These are phyloP conservation scores for Leersia perrieri DNA, from an alignment of 176 grass and related monocot species.

Conservation along the genomic window DNA sequence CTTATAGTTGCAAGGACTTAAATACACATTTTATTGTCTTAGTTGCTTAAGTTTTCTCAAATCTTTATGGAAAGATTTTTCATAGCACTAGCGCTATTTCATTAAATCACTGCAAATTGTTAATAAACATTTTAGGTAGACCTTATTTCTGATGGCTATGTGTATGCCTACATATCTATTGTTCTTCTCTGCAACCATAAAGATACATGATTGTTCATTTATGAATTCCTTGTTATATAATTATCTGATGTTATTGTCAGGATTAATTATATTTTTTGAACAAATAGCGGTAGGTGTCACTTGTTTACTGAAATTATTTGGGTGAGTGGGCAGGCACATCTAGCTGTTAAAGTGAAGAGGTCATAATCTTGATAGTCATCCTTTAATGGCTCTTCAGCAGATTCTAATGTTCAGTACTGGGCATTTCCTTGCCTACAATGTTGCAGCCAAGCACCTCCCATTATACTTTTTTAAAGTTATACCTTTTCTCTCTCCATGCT, in stretches of 20 bases:
- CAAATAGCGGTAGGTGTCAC: neutral
- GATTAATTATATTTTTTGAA: neutral
- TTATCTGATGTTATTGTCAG: neutral
- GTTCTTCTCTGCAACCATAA: neutral
- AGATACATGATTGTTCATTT: neutral
- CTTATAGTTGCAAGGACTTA: neutral
- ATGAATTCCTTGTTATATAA: neutral
- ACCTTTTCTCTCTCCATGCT: neutral
- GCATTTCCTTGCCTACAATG: neutral
- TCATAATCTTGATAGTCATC: neutral
- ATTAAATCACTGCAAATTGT: neutral
- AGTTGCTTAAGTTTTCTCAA: neutral
- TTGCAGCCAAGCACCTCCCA: neutral
- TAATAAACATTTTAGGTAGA: neutral
- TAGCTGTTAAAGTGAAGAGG: neutral
- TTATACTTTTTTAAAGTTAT: neutral
- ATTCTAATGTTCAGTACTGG: neutral
- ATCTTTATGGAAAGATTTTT: neutral
- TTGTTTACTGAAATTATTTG: constrained; percentile 10
- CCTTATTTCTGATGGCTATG: neutral
- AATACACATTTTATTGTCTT: neutral
- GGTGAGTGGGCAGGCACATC: neutral
- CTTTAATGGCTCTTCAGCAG: neutral
- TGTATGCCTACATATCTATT: neutral
- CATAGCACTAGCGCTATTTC: neutral